Evolutionary conservation across 805 yeast species (phyloP).

Genomic region (Vanderwaltozyma yarrowii): DNA sequence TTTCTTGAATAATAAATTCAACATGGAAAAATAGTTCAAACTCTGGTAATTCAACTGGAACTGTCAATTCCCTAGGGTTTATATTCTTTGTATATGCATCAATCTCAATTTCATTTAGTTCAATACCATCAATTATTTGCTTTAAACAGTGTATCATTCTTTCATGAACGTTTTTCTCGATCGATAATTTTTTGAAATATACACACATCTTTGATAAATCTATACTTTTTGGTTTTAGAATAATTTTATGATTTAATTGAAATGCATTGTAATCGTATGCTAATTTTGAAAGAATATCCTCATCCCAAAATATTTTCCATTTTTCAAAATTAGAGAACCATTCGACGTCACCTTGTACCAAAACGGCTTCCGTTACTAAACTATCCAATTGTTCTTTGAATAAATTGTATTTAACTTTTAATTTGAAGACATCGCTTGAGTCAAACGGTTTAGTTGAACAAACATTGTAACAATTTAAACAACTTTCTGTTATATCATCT

Average conservation of each 20-base stretch:
- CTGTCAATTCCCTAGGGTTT: constrained; percentile 10
- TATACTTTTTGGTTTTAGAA: constrained; percentile 2
- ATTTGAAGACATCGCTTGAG: constrained; percentile 13
- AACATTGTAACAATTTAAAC: constrained; percentile 20
- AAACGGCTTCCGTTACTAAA: constrained; percentile 18
- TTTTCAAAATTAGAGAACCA: constrained; percentile 16
- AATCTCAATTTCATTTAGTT: constrained; percentile 16
- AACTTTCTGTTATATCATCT: constrained; percentile 14
- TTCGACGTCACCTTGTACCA: constrained; percentile 20
- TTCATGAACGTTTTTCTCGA: constrained; percentile 8
- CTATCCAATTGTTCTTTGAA: constrained; percentile 21
- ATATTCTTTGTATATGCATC: constrained; percentile 17
- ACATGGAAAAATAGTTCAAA: constrained; percentile 18
- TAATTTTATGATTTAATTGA: constrained; percentile 7
- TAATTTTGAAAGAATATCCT: constrained; percentile 12
- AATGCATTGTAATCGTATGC: constrained; percentile 17
- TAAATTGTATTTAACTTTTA: constrained; percentile 17
- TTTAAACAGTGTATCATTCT: constrained; percentile 13
- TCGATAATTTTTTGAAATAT: constrained; percentile 2
- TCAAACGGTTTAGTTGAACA: constrained; percentile 10
- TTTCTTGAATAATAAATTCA: constrained; percentile 4
- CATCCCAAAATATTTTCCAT: constrained; percentile 22
- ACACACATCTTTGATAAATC: neutral
- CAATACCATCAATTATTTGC: constrained; percentile 11
- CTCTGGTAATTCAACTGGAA: constrained; percentile 23